Evolutionary conservation across 495 filamentous ascomycete genomes (phyloP), one percentile per base, ranked within the genome.

Genomic region (Penicillium samsonianum): DNA sequence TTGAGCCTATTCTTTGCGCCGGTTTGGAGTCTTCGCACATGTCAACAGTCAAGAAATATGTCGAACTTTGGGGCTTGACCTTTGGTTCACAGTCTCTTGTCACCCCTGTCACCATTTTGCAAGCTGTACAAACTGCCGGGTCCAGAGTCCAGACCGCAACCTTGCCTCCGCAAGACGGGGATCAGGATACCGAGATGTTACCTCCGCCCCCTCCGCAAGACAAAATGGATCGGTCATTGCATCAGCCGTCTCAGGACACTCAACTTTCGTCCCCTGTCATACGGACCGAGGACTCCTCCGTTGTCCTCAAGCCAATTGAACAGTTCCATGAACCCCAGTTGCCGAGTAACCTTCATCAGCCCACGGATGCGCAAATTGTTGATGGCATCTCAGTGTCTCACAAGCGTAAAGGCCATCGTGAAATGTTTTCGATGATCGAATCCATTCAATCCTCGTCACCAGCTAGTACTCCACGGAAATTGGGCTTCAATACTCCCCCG

Each of bases 401-500:
- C 44, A 84, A 88, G 0, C 58, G 65, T 72, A 84, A 41, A 84
- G 94, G 70, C 46, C 76, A 74, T 33, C 70, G 67, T 6, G 85
- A 88, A 53, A 80, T 84, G 16, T 84, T 82, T n/a, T 79, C 77
- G 9, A 78, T 95, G 63, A 92, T 93, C 62, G 80, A 89, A 10
- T 82, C 86, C 20, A 77, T 95, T 37, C 73, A 78, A 7, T 87
- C 88, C 1, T 88, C 82, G 41, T 80, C 87, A 8, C 74, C 61
- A 14, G 62, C 58, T 30, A 67, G 65, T 35, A 71, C 67, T 8
- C 67, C 69, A 30, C 65, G 53, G 46, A 64, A 72, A 48, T 47
- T 65, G 22, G 69, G 63, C 14, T 76, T 73, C 50, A 69, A 75
- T 37, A 81, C 78, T 28, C 67, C 66, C 37, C 61, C 70, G 37